Evolutionary conservation across 805 yeast species (phyloP).

Genomic region (Pichia gijzeniarum): DNA sequence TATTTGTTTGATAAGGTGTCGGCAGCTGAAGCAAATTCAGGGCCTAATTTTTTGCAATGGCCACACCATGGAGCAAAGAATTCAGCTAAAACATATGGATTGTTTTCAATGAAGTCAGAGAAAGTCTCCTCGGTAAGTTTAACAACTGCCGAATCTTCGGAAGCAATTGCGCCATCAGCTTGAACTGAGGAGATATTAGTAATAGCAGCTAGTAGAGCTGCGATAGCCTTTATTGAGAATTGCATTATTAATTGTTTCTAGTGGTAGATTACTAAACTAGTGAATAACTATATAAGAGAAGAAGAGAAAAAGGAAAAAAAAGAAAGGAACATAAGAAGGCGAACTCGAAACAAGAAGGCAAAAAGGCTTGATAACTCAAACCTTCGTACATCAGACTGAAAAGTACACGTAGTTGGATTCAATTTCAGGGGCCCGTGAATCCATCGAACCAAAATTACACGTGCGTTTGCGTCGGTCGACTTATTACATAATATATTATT

Average conservation of each 20-base stretch:
- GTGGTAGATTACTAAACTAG: too few relatives aligned
- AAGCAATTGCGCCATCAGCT: constrained; percentile 59
- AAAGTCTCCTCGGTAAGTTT: constrained; percentile 65
- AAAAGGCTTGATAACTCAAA: too few relatives aligned
- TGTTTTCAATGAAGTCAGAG: constrained; percentile 54
- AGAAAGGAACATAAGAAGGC: too few relatives aligned
- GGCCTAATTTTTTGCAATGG: constrained; percentile 84
- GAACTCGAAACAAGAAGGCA: too few relatives aligned
- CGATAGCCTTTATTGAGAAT: constrained; percentile 32
- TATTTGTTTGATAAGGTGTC: constrained; percentile 41
- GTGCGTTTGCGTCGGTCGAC: too few relatives aligned
- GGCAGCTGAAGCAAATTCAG: constrained; percentile 72
- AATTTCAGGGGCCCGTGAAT: too few relatives aligned
- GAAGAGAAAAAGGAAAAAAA: too few relatives aligned
- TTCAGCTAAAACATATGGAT: constrained; percentile 79
- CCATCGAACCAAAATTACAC: too few relatives aligned
- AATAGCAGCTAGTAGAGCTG: constrained; percentile 36
- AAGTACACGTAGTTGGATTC: too few relatives aligned
- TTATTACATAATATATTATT: too few relatives aligned
- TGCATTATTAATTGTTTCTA: constrained; percentile 28
- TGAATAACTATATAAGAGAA: too few relatives aligned
- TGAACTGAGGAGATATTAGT: constrained; percentile 19
- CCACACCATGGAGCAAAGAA: constrained; percentile 98
- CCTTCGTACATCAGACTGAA: too few relatives aligned
- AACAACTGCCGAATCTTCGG: constrained; percentile 82